Evolutionary conservation across 352 stramenopile species (phyloP).

Genomic region (Pythium phragmiticola): DNA sequence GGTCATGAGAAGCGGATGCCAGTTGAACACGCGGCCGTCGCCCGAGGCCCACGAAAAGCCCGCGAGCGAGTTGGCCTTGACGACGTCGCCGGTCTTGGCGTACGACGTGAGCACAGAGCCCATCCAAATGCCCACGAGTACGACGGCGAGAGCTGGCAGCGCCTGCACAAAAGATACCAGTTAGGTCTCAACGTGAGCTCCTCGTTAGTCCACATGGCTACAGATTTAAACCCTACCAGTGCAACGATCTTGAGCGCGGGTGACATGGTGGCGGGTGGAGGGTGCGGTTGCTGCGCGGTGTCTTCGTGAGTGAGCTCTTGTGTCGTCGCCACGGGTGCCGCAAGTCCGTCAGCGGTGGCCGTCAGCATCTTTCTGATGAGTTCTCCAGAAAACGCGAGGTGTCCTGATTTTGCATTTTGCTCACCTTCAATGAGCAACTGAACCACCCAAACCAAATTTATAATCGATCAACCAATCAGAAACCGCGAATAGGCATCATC

Average conservation of each 20-base stretch:
- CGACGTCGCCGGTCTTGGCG: conserved; percentile 35
- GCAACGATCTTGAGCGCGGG: conserved; percentile 16
- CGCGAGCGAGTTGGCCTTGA: conserved; percentile 44
- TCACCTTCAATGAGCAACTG: conserved; percentile 18
- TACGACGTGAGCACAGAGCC: conserved; percentile 61
- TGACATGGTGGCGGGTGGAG: conserved; percentile 6
- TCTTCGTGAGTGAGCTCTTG: conserved; percentile 18
- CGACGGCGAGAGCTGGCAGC: conserved; percentile 51
- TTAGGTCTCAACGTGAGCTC: conserved; percentile 20
- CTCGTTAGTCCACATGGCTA: conserved; percentile 18
- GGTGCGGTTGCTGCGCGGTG: background rate
- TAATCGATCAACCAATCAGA: conserved; percentile 23
- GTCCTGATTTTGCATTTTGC: conserved; percentile 15
- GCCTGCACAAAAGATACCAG: conserved; percentile 29
- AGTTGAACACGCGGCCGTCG: conserved; percentile 80
- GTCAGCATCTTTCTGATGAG: conserved; percentile 5
- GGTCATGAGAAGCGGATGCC: conserved; percentile 86
- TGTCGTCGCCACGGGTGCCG: background rate
- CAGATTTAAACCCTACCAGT: conserved; percentile 18
- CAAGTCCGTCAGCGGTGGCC: background rate
- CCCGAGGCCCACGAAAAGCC: conserved; percentile 70
- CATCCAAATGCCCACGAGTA: conserved; percentile 81
- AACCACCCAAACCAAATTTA: conserved; percentile 16
- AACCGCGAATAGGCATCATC: background rate
- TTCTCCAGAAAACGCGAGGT: conserved; percentile 9